A percentile compares a stretch with the other conserved stretches of the same genome.
These are phyloP conservation scores for Beta vulgaris DNA, from an alignment of 148 eudicot species.

Conservation along the genomic window DNA sequence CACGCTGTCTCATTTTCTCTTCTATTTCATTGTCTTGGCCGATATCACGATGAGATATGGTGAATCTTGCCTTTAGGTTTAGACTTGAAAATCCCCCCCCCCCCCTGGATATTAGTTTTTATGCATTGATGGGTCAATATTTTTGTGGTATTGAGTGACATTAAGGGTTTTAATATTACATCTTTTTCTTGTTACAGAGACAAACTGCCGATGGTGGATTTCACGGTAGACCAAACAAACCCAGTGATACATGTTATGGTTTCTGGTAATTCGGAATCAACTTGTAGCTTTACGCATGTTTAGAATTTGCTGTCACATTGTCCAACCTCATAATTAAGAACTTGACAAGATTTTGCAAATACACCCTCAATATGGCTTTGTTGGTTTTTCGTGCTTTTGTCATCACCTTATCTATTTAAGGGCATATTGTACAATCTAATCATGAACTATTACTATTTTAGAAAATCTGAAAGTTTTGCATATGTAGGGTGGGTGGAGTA, in stretches of 20 bases:
- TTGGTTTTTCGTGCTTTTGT: too few relatives aligned
- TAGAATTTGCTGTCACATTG: too few relatives aligned
- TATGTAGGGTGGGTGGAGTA: conserved; percentile 74
- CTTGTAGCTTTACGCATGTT: neutral
- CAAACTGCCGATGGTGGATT: conserved; percentile 87
- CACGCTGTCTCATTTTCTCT: neutral
- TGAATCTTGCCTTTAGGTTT: neutral
- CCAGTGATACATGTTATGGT: conserved; percentile 84
- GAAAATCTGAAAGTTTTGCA: neutral
- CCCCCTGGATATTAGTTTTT: neutral
- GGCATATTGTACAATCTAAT: too few relatives aligned
- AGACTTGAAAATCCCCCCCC: too few relatives aligned
- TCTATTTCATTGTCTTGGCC: neutral
- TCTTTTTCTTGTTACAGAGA: conserved; percentile 46
- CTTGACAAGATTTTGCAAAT: too few relatives aligned
- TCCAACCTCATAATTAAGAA: too few relatives aligned
- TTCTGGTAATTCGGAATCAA: conserved; percentile 52
- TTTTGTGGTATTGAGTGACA: neutral
- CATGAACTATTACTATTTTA: too few relatives aligned
- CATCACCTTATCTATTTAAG: too few relatives aligned
- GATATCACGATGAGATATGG: neutral
- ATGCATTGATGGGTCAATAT: neutral
- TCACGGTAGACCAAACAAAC: conserved; percentile 79
- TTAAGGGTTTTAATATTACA: neutral
- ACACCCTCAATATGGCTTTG: too few relatives aligned